These are phyloP conservation scores for Cladosporium oxysporum DNA, from an alignment of 2,329 filamentous ascomycete genomes.

Conservation along the genomic window DNA sequence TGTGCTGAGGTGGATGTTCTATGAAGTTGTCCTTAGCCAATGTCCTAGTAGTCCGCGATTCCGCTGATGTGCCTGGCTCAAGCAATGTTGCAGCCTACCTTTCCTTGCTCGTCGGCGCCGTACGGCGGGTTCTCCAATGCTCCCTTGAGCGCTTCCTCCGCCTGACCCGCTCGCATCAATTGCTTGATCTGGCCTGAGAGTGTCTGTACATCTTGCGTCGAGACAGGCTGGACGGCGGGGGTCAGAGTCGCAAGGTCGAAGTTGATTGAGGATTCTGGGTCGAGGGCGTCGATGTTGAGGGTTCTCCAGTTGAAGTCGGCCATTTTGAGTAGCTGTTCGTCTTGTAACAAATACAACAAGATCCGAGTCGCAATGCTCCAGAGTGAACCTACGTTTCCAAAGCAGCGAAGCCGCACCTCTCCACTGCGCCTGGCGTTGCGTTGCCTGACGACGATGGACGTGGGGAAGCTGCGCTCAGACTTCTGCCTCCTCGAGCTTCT, in stretches of 20 bases:
- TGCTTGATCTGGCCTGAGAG: slow-evolving; percentile 82
- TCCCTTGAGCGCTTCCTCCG: slow-evolving; percentile 80
- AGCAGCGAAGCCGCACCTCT: slow-evolving; percentile 7
- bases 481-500: background rate
- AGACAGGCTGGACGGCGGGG: slow-evolving; percentile 72
- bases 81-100: slow-evolving; percentile 41
- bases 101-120: slow-evolving; percentile 55
- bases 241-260: slow-evolving; percentile 85
- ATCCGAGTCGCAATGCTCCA: background rate
- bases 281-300: slow-evolving; percentile 89
- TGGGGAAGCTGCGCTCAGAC: slow-evolving; percentile 13
- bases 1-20: slow-evolving; percentile 85
- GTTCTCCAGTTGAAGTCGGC: slow-evolving; percentile 70
- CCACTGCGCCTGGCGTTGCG: background rate
- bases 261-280: slow-evolving; percentile 87
- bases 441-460: slow-evolving; percentile 19
- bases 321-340: slow-evolving; percentile 34
- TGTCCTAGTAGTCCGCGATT: slow-evolving; percentile 30
- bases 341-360: background rate
- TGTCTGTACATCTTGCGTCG: slow-evolving; percentile 75
- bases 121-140: slow-evolving; percentile 84
- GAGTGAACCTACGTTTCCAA: slow-evolving; percentile 10
- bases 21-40: slow-evolving; percentile 21
- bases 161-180: slow-evolving; percentile 80
- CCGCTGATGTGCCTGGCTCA: background rate